These are phyloP conservation scores for Phytomonas francai DNA, from an alignment of 208 protist genomes.

Conservation along the genomic window DNA sequence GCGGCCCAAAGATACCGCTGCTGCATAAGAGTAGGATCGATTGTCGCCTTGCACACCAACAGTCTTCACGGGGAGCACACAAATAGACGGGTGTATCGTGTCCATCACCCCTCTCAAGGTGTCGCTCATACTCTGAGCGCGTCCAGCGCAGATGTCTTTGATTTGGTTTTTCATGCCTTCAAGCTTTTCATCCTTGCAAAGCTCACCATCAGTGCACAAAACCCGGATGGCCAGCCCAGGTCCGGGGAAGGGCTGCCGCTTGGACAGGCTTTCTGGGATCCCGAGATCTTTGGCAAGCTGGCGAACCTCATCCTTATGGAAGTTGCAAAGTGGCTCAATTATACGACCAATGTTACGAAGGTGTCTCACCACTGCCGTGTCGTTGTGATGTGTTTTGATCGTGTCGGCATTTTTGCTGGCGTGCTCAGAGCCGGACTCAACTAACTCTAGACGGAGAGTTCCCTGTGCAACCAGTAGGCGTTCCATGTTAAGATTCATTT, in stretches of 20 bases:
- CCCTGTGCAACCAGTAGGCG: constrained; percentile 89
- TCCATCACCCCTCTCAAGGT: background rate
- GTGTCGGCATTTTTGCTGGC: constrained; percentile 84
- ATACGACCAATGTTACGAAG: constrained; percentile 91
- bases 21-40: constrained; percentile 93
- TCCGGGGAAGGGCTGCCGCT: constrained; percentile 94
- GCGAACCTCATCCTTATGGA: constrained; percentile 98
- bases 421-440: constrained; percentile 91
- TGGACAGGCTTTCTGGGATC: constrained; percentile 88
- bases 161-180: constrained; percentile 30
- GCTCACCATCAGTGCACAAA: constrained; percentile 84
- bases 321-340: constrained; percentile 95
- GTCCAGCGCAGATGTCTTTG: constrained; percentile 17
- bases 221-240: constrained; percentile 96
- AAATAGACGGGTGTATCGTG: constrained; percentile 12
- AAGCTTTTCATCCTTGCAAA: constrained; percentile 40
- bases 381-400: constrained; percentile 99
- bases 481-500: constrained; percentile 55
- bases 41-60: constrained; percentile 97
- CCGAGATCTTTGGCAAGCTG: constrained; percentile 91
- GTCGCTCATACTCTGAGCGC: background rate
- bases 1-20: constrained; percentile 58
- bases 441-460: constrained; percentile 95
- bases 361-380: constrained; percentile 91
- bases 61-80: constrained; percentile 88